Conservation (phyloP, 345 rosid genomes). For the Hibiscus syriacus region DNA sequence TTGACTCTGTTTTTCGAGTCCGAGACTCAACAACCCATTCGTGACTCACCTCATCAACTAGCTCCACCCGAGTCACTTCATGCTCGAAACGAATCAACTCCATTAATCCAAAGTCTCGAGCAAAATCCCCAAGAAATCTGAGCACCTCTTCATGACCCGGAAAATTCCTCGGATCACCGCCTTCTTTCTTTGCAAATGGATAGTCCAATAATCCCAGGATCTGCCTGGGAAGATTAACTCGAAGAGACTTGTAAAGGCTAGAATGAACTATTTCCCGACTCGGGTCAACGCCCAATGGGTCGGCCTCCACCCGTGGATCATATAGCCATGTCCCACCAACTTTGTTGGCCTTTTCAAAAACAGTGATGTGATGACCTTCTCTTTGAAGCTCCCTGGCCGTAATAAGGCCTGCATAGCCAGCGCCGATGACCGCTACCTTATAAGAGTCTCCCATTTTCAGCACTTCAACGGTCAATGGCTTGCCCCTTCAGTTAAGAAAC, state of each 20-base stretch:
- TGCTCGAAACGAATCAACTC: not conserved
- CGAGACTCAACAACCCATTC: too few relatives aligned
- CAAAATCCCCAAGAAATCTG: not conserved
- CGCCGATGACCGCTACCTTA: constrained; percentile 4
- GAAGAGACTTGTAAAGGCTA: constrained; percentile 34
- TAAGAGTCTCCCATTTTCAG: not conserved
- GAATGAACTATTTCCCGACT: constrained; percentile 30
- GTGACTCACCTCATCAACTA: not conserved
- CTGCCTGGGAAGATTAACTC: too few relatives aligned
- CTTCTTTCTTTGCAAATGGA: not conserved
- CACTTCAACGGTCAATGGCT: not conserved
- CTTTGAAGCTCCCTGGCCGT: too few relatives aligned
- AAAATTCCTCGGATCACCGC: not conserved
- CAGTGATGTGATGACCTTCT: too few relatives aligned
- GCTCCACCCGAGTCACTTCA: not conserved
- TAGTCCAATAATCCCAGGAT: not conserved
- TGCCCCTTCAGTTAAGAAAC: not conserved
- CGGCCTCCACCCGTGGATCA: constrained; percentile 33
- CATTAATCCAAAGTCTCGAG: not conserved
- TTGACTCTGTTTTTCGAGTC: too few relatives aligned
- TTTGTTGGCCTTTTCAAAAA: too few relatives aligned
- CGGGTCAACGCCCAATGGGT: constrained; percentile 41
- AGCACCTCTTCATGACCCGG: not conserved
- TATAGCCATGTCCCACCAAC: too few relatives aligned
- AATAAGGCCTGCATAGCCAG: not conserved